Evolutionary conservation across 148 eudicot species (phyloP), one percentile per base, ranked within the genome.

Genomic region (Euryodendron excelsum): DNA sequence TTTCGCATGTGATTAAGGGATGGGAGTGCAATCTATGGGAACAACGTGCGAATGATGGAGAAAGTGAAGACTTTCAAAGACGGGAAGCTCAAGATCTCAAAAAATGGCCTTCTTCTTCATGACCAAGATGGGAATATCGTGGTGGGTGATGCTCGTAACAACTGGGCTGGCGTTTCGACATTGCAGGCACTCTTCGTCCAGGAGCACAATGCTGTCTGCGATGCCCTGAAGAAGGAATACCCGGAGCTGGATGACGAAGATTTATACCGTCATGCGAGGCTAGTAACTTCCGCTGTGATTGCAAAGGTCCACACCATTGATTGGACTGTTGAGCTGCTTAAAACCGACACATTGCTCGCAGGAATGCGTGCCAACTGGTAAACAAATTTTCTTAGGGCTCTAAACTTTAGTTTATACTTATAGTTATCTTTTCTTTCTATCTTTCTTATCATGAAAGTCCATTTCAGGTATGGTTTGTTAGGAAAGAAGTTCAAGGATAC

Each of bases 301-400:
- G n/a, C n/a, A n/a, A n/a, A n/a, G 64, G 28, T 86, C 58, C 88
- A 86, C 82, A 86, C 88, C 73, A 86, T 86, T 27, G 88, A 86
- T 71, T 86, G 88, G 88, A 86, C 88, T 3, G 85, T 80, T 15
- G 86, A 86, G 83, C 88, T 86, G 62, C 85, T 86, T 8, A 86
- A 86, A 75, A 86, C 82, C 2, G 84, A 86, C 73, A 86, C 66
- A 5, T 76, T 86, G 34, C 86, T 10, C 9, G 86, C 84, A 17
- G 86, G 72, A 71, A 86, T 86, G 88, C 78, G 86, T 5, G 78
- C 58, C 33, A 86, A 86, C 45, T 86, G 88, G 88, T 85, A 79
- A 78, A 8, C 34, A n/a, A 20, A 17, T 36, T 4, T n/a, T n/a
- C n/a, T n/a, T n/a, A n/a, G n/a, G n/a, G n/a, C n/a, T n/a, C n/a